phyloP scores from a whole-genome alignment of 805 yeast species.

The Wickerhamiella hasegawae region DNA sequence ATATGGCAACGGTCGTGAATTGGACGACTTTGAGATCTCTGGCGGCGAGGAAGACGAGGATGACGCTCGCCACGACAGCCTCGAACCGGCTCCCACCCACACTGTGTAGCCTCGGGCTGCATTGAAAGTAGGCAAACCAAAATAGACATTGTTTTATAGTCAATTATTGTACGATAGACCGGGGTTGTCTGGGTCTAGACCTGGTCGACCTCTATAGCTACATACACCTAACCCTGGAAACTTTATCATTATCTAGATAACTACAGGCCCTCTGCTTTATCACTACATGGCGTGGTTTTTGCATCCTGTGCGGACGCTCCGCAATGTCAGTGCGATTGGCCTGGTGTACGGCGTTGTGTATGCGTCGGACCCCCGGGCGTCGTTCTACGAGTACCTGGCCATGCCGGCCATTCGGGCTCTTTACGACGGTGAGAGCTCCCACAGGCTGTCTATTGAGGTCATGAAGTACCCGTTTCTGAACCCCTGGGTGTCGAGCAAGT shows the following conservation, averaged over 20 bases:
- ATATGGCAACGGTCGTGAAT: neutral
- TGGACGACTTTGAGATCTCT: constrained; percentile 6
- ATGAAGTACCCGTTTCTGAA: constrained; percentile 33
- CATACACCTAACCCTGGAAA: constrained; percentile 1
- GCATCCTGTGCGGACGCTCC: constrained; percentile 7
- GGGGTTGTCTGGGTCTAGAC: neutral
- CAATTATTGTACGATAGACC: neutral
- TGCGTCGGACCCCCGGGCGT: constrained; percentile 61
- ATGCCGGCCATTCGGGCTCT: constrained; percentile 59
- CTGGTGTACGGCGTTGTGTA: constrained; percentile 32
- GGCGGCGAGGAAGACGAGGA: constrained; percentile 1
- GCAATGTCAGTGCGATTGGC: constrained; percentile 11
- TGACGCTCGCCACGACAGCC: neutral
- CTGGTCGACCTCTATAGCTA: too few relatives aligned
- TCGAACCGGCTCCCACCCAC: neutral
- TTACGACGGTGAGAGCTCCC: constrained; percentile 80
- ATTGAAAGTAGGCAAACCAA: neutral
- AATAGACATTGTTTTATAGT: neutral
- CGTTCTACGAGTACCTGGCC: constrained; percentile 61
- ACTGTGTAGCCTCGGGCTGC: neutral
- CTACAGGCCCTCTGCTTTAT: too few relatives aligned
- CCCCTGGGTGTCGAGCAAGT: constrained; percentile 16
- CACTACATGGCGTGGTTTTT: neutral
- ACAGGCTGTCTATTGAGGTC: constrained; percentile 51
- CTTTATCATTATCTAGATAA: neutral